Evolutionary conservation across 805 yeast species (phyloP), one percentile per base, ranked within the genome.

Genomic region (Starmera quercuum): DNA sequence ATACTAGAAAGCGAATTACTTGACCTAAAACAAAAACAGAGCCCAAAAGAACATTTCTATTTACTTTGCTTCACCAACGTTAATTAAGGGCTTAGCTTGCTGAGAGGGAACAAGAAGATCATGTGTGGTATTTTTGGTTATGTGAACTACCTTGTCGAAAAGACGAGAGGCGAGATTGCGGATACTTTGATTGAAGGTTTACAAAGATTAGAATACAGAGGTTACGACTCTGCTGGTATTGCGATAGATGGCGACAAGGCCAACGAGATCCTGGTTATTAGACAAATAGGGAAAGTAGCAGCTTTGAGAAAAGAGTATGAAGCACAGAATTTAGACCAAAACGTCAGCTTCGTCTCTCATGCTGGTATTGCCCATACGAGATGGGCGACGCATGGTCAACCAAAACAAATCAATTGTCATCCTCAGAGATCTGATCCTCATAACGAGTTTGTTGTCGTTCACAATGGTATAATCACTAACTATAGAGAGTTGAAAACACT

Each of bases 311-410:
- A 75, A 41, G 78, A 79, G 61, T 76, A 84, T 45, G 66, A 62
- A 21, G 45, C 57, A 16, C 53, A 58, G 16, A 58, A 73, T 30
- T 71, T 78, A 37, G 74, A 82, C 50, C 69, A 80, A 47, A 60
- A 69, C 20, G 77, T 73, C 40, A 68, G 75, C 15, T 87, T 85
- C 54, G 79, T 75, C 48, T 76, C 81, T 58, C 98, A 92, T 56
- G 87, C 79, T 40, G 98, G 95, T 56, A 92, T 92, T 58, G 97
- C 98, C 17, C 99, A 92, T 64, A 92, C 99, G 11, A 83, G 99
- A 69, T 92, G 99, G 99, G 99, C 99, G 33, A 92, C 99, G 25
- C 99, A 92, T 61, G 99, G 99, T 61, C 84, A 79, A 51, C 97
- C 97, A 37, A 77, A 75, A 45, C 75, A 71, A 41, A 49, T 60